Percentiles rank a stretch among this genome's conserved stretches.
phyloP scores from a whole-genome alignment of 805 yeast species.

The Myxozyma kluyveri region DNA sequence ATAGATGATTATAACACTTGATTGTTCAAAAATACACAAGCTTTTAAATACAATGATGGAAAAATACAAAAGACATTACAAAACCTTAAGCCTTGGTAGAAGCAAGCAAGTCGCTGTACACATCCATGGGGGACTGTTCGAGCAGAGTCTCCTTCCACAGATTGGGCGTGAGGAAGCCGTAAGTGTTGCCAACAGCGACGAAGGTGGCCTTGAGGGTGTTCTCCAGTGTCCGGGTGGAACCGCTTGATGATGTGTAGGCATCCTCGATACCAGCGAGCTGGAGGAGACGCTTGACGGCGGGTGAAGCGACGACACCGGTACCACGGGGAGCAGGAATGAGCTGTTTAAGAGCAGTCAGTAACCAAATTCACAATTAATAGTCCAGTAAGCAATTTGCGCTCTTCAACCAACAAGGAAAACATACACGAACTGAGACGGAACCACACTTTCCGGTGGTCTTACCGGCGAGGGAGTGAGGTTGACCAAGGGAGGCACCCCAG shows the following conservation, averaged over 20 bases:
- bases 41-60: too few relatives aligned
- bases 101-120: slow-evolving; percentile 49
- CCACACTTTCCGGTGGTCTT: slow-evolving; percentile 99
- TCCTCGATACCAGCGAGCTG: slow-evolving; percentile 99
- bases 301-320: slow-evolving; percentile 99
- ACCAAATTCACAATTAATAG: not conserved
- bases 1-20: too few relatives aligned
- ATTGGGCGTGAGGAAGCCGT: slow-evolving; percentile 99
- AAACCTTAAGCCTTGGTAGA: slow-evolving; percentile 22
- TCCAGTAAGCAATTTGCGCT: not conserved
- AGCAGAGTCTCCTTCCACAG: slow-evolving; percentile 87
- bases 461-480: slow-evolving; percentile 97
- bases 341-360: slow-evolving; percentile 32
- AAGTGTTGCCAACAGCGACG: slow-evolving; percentile 97
- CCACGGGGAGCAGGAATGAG: slow-evolving; percentile 99
- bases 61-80: not conserved
- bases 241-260: slow-evolving; percentile 97
- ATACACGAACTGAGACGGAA: slow-evolving; percentile 84
- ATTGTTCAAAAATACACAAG: too few relatives aligned
- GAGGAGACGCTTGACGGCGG: slow-evolving; percentile 98
- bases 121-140: slow-evolving; percentile 90
- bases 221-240: slow-evolving; percentile 99
- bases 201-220: slow-evolving; percentile 99
- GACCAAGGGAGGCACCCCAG: slow-evolving; percentile 99
- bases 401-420: not conserved